Percentiles rank a stretch among this genome's conserved stretches.
These are phyloP conservation scores for Patellaria atrata DNA, from an alignment of 495 filamentous ascomycete genomes.

Conservation along the genomic window DNA sequence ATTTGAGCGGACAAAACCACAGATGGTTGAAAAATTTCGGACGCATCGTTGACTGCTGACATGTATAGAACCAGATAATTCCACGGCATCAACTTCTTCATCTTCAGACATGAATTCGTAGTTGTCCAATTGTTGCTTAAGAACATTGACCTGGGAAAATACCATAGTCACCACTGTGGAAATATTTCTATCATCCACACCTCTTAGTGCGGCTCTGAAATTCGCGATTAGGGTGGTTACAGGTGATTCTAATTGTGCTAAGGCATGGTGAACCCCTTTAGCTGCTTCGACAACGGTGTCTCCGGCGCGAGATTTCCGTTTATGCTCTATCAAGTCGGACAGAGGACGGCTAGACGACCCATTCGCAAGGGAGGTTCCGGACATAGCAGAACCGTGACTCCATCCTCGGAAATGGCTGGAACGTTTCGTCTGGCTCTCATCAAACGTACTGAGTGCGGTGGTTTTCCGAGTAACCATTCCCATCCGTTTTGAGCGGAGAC, in stretches of 20 bases:
- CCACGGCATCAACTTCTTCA: conserved; percentile 33
- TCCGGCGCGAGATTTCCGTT: conserved; percentile 42
- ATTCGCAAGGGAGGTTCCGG: conserved; percentile 4
- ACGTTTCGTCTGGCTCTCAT: conserved; percentile 57
- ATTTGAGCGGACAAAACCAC: conserved; percentile 51
- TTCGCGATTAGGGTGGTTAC: conserved; percentile 57
- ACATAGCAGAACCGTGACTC: conserved; percentile 29
- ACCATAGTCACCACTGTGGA: conserved; percentile 70
- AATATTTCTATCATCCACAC: conserved; percentile 56
- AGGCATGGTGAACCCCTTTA: conserved; percentile 74
- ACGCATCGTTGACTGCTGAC: conserved; percentile 56
- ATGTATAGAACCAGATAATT: conserved; percentile 52
- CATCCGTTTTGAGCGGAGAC: conserved; percentile 59
- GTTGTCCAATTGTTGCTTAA: conserved; percentile 57
- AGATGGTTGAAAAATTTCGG: conserved; percentile 60
- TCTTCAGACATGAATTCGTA: conserved; percentile 36
- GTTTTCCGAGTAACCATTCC: conserved; percentile 67
- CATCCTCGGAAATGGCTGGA: conserved; percentile 72
- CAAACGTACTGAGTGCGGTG: conserved; percentile 57
- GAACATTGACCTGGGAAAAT: conserved; percentile 45
- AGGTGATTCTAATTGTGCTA: conserved; percentile 71
- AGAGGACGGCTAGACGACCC: conserved; percentile 44
- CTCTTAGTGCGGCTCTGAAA: conserved; percentile 36
- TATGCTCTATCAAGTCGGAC: conserved; percentile 30
- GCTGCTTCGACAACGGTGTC: conserved; percentile 63